Conservation (phyloP, 2,329 filamentous ascomycete species). For the Ceratocystis alfenasii region DNA sequence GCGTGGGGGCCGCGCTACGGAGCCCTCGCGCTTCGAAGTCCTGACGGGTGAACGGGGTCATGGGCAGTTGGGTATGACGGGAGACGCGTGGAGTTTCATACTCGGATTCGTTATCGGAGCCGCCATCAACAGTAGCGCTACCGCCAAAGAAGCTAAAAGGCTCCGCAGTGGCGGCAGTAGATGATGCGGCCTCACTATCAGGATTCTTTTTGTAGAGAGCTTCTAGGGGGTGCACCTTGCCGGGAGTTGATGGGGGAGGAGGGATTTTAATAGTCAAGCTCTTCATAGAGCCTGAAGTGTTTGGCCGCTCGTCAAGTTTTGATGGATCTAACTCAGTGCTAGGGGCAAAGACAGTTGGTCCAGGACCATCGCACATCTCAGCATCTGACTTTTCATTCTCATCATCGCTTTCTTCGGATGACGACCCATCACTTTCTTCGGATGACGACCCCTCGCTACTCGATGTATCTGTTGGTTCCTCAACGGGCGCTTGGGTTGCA, state of each 20-base stretch:
- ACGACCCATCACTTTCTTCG: constrained; percentile 24
- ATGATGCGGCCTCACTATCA: constrained; percentile 28
- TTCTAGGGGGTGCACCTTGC: constrained; percentile 70
- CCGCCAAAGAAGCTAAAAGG: constrained; percentile 67
- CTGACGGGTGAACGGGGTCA: constrained; percentile 71
- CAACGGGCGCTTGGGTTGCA: constrained; percentile 21
- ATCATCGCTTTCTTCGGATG: constrained; percentile 23
- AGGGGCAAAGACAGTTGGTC: constrained; percentile 5
- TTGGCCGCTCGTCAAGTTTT: constrained; percentile 28
- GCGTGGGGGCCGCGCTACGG: constrained; percentile 87
- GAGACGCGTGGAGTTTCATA: constrained; percentile 23
- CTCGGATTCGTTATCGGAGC: constrained; percentile 33
- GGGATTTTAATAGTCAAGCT: constrained; percentile 46
- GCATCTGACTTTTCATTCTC: neutral
- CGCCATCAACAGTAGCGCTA: constrained; percentile 39
- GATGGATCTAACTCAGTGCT: constrained; percentile 15
- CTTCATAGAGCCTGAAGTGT: constrained; percentile 40
- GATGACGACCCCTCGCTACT: constrained; percentile 25
- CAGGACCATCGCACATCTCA: constrained; percentile 8
- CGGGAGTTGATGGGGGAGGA: constrained; percentile 36
- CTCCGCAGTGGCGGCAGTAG: constrained; percentile 32
- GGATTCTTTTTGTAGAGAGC: constrained; percentile 67
- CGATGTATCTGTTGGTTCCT: constrained; percentile 22
- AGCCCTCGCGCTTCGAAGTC: constrained; percentile 63
- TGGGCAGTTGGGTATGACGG: constrained; percentile 39